A percentile compares a stretch with the other conserved stretches of the same genome.
These are phyloP conservation scores for Xanthoconium stramineum DNA, from an alignment of 768 basidiomycete species.

Conservation along the genomic window DNA sequence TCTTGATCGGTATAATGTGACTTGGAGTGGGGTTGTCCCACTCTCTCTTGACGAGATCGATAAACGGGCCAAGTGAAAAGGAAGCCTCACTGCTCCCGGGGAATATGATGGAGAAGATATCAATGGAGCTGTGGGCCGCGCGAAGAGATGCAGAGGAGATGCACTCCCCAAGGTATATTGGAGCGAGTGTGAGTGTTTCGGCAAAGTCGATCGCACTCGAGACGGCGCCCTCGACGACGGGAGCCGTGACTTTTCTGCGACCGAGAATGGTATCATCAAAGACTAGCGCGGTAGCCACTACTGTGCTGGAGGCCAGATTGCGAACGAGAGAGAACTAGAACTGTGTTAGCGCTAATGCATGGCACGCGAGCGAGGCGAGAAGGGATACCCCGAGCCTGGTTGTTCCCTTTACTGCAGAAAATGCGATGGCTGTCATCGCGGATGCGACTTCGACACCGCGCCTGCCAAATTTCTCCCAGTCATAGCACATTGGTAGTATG, in stretches of 20 bases:
- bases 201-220: conserved; percentile 59
- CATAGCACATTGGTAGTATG: conserved; percentile 24
- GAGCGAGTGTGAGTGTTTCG: conserved; percentile 70
- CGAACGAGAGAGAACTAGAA: conserved; percentile 67
- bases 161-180: conserved; percentile 72
- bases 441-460: conserved; percentile 68
- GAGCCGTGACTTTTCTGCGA: conserved; percentile 54
- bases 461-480: conserved; percentile 45
- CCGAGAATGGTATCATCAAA: conserved; percentile 70
- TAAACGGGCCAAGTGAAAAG: conserved; percentile 78
- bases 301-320: conserved; percentile 53
- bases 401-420: conserved; percentile 61
- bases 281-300: conserved; percentile 54
- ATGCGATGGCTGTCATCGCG: conserved; percentile 58
- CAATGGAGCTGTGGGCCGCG: conserved; percentile 73
- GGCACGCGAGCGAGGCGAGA: conserved; percentile 4
- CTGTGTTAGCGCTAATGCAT: conserved; percentile 2
- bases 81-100: conserved; percentile 76
- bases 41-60: conserved; percentile 75
- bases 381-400: conserved; percentile 64
- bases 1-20: conserved; percentile 53
- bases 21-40: conserved; percentile 57
- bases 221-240: conserved; percentile 55
- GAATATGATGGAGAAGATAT: conserved; percentile 68
- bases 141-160: conserved; percentile 71